Evolutionary conservation across 805 yeast species (phyloP).

Genomic region (Hanseniaspora lachancei): DNA sequence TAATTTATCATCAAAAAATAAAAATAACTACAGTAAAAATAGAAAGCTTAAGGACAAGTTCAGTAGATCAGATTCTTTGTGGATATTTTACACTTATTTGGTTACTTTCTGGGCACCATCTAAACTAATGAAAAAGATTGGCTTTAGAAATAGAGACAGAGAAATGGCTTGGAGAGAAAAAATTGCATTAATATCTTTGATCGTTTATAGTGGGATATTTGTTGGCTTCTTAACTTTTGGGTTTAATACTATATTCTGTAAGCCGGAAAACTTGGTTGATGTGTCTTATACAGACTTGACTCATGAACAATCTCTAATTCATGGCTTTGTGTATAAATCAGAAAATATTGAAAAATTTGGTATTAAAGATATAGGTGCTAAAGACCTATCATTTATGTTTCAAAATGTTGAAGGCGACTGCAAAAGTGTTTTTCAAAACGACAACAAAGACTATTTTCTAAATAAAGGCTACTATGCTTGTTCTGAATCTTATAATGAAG

Average conservation of each 20-base stretch:
- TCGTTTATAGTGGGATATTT: constrained; percentile 56
- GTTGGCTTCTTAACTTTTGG: constrained; percentile 88
- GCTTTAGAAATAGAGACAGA: constrained; percentile 64
- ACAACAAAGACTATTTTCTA: constrained; percentile 16
- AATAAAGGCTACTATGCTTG: constrained; percentile 77
- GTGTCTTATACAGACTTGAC: constrained; percentile 25
- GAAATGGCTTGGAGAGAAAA: constrained; percentile 97
- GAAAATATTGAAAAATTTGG: constrained; percentile 44
- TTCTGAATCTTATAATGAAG: constrained; percentile 29
- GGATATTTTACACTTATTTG: constrained; percentile 70
- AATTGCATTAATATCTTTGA: constrained; percentile 68
- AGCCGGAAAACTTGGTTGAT: constrained; percentile 20
- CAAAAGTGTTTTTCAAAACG: constrained; percentile 57
- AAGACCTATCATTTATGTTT: constrained; percentile 69
- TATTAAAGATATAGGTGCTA: constrained; percentile 30
- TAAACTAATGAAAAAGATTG: constrained; percentile 54
- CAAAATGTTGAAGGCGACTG: constrained; percentile 91
- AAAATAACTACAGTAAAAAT: constrained; percentile 14
- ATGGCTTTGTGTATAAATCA: constrained; percentile 68
- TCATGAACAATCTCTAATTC: constrained; percentile 44
- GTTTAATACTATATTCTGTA: constrained; percentile 71
- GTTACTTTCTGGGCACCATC: constrained; percentile 91
- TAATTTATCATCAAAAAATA: background rate
- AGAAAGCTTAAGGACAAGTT: constrained; percentile 1
- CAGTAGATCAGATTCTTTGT: constrained; percentile 30